Evolutionary conservation across 108 stramenopile species (phyloP), one percentile per base, ranked within the genome.

Genomic region (Cyclostephanos tholiformis): DNA sequence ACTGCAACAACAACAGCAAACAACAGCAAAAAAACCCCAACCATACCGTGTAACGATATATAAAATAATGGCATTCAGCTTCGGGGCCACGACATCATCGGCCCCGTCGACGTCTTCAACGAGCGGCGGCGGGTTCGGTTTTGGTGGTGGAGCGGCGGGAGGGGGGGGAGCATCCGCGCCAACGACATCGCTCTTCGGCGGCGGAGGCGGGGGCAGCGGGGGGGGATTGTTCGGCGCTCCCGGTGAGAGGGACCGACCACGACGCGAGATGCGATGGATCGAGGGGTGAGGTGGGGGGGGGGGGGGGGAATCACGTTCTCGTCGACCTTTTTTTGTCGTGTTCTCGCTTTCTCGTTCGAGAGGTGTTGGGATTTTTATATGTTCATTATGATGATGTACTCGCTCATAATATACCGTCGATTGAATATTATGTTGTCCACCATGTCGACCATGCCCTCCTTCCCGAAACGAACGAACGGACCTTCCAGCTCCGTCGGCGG

Each of bases 181-280:
- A 26, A 12, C 65, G 16, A 17, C 65, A 3, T 17, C 46, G 35
- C 20, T 17, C 13, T 25, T 51, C 8, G 48, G 48, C 43, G 69
- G 53, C 16, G 57, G 48, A 30, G 69, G 53, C 16, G 57, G 51
- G 25, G 63, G 79, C 25, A 8, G 36, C 1, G 68, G 72, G 25
- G 73, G 73, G 13, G 57, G 74, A 12, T 50, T 79, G 20, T 80
- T 85, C 39, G 60, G 84, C 25, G 27, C 30, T 51, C 57, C 57
- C 30, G 67, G 30, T 69, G 29, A 26, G 67, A 29, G 5, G 11
- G 3, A 55, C 4, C 55, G 26, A 26, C 29, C 29, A 30, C 3
- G 12, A 38, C 60, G 19, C 12, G 1, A 9, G 4, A 41, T 9
- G 9, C 41, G 41, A 12, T 41, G 6, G 41, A 41, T 12, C 41